These are phyloP conservation scores for Trametes polyzona DNA, from an alignment of 1,284 basidiomycete species.

Conservation along the genomic window DNA sequence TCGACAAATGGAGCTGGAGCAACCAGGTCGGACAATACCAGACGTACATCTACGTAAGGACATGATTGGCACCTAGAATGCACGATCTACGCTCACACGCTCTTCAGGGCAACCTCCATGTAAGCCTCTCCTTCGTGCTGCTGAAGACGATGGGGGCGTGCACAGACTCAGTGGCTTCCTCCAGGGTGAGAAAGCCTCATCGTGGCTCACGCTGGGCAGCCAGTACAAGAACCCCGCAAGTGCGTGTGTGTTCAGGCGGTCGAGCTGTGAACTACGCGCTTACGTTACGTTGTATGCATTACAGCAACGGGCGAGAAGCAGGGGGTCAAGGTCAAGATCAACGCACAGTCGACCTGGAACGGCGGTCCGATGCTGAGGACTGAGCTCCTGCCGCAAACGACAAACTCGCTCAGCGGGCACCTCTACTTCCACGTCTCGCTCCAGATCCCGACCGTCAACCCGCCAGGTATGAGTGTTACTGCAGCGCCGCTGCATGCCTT, in stretches of 20 bases:
- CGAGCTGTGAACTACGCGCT: neutral
- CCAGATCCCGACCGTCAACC: slow-evolving; percentile 33
- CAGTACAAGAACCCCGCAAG: slow-evolving; percentile 32
- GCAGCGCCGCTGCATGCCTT: no score
- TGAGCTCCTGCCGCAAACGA: slow-evolving; percentile 33
- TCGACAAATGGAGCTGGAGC: slow-evolving; percentile 34
- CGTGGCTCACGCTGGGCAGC: slow-evolving; percentile 32
- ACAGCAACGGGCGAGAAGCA: slow-evolving; percentile 29
- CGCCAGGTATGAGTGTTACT: slow-evolving; percentile 21
- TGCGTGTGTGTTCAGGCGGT: slow-evolving; percentile 6
- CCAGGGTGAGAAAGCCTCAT: slow-evolving; percentile 31
- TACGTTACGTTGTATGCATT: neutral
- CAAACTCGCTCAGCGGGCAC: slow-evolving; percentile 28
- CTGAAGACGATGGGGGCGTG: no score
- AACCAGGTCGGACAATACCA: slow-evolving; percentile 32
- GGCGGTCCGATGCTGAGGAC: slow-evolving; percentile 34
- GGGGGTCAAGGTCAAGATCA: slow-evolving; percentile 33
- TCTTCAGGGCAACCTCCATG: slow-evolving; percentile 27
- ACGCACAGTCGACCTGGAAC: slow-evolving; percentile 31
- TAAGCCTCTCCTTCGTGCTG: slow-evolving; percentile 8
- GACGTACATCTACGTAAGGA: slow-evolving; percentile 33
- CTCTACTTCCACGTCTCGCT: slow-evolving; percentile 33
- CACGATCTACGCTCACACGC: slow-evolving; percentile 1
- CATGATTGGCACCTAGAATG: neutral
- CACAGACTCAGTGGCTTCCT: neutral